Percentiles rank a stretch among this genome's conserved stretches.
Conservation (phyloP, 371 early-diverging fungal genomes). For the Apophysomyces ossiformis region DNA sequence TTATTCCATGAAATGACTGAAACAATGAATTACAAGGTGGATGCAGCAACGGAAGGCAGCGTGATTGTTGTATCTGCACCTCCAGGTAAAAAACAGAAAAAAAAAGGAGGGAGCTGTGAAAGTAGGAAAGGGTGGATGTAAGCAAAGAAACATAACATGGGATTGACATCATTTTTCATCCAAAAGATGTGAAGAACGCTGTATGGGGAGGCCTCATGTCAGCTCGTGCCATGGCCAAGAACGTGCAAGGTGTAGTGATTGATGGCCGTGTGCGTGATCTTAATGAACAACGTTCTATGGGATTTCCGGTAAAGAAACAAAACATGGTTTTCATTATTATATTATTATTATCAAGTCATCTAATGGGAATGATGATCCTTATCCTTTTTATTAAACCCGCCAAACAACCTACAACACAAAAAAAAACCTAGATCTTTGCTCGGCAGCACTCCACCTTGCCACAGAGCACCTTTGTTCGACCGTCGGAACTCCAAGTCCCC, state of each 20-base stretch:
- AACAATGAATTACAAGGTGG: slow-evolving; percentile 43
- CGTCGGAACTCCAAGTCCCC: slow-evolving; percentile 65
- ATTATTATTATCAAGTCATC: slow-evolving; percentile 5
- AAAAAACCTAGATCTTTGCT: slow-evolving; percentile 61
- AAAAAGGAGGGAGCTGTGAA: not conserved
- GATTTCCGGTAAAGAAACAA: slow-evolving; percentile 57
- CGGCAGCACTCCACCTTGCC: slow-evolving; percentile 68
- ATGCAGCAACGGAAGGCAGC: slow-evolving; percentile 57
- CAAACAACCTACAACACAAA: not conserved
- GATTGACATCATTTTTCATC: slow-evolving; percentile 6
- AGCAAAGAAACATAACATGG: not conserved
- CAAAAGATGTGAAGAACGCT: slow-evolving; percentile 66
- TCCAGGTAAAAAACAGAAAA: slow-evolving; percentile 27
- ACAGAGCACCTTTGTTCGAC: slow-evolving; percentile 69
- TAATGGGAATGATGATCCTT: not conserved
- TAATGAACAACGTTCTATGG: slow-evolving; percentile 64
- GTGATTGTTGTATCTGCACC: slow-evolving; percentile 78
- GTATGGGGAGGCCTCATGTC: slow-evolving; percentile 87
- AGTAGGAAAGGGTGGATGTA: too few relatives aligned
- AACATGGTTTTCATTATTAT: slow-evolving; percentile 3
- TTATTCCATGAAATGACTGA: slow-evolving; percentile 12
- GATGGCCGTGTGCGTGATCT: slow-evolving; percentile 81
- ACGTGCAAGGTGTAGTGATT: slow-evolving; percentile 71
- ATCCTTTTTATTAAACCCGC: not conserved
- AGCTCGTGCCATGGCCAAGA: slow-evolving; percentile 68